Evolutionary conservation across 495 filamentous ascomycete genomes (phyloP), one percentile per base, ranked within the genome.

Genomic region (Talaromyces borbonicus): DNA sequence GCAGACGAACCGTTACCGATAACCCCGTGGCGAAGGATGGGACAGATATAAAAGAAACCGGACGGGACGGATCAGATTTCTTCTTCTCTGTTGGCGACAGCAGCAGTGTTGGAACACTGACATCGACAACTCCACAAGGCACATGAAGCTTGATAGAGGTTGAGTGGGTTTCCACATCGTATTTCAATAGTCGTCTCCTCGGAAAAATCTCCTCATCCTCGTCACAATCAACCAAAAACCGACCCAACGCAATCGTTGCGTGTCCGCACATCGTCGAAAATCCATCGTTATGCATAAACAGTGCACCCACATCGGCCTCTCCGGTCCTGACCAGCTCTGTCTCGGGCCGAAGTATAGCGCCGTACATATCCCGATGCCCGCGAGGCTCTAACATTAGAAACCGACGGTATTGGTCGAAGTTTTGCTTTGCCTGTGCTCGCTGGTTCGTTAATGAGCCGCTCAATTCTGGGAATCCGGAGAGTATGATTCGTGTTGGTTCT

Each of bases 211-310:
- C 39, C 18, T 24, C 12, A 29, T 61, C n/a, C n/a, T n/a, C 58
- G 37, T 53, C 49, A 8, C 51, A 57, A 41, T 63, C 57, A 20
- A 60, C 52, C 1, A 57, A 29, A 43, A 67, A 63, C 2, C 63
- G 52, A 0, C 63, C 63, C 23, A 65, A 33, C 1, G 60, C 63
- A 40, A 67, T 58, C 7, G 63, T 65, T 8, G 61, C 63, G 54
- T 67, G 63, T 49, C 82, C 80, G 49, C 83, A 85, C 51, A 95
- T 87, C 2, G 80, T 83, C 14, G 78, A 75, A 56, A 87, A 95
- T 15, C 87, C 90, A 35, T 83, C 83, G 36, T 89, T 81, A 42
- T 85, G 57, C 74, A 51, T 57, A 45, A 63, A 61, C 0, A 60
- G 36, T 78, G 83, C 29, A 55, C 71, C 29, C 57, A 68, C 60